phyloP scores from a whole-genome alignment of 2,329 filamentous ascomycete species.

The Verticillium nubilum region DNA sequence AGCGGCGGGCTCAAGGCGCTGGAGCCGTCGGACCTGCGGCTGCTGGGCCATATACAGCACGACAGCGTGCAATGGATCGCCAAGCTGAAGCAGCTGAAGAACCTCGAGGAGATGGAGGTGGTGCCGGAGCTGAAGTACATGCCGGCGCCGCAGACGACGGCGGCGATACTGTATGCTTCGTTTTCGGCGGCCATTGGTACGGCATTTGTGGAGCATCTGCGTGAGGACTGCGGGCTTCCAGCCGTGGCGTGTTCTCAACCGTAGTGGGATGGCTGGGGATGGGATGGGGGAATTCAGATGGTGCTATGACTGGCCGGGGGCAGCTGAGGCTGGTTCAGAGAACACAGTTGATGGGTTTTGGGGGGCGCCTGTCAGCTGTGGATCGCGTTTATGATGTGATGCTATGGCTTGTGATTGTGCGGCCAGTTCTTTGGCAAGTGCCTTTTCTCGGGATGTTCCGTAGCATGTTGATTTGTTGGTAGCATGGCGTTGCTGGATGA shows the following conservation, averaged over 20 bases:
- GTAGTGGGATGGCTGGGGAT: neutral
- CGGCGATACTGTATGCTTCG: constrained; percentile 52
- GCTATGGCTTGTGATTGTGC: neutral
- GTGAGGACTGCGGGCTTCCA: constrained; percentile 15
- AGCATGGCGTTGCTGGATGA: neutral
- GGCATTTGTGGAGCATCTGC: constrained; percentile 48
- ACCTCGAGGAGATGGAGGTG: constrained; percentile 45
- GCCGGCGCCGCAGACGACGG: constrained; percentile 44
- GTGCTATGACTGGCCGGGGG: no score
- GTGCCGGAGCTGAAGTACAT: constrained; percentile 48
- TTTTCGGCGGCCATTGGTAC: constrained; percentile 55
- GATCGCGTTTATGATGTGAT: neutral
- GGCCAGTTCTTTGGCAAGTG: neutral
- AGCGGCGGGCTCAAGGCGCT: constrained; percentile 41
- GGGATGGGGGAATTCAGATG: no score
- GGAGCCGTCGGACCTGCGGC: constrained; percentile 38
- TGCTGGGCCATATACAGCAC: constrained; percentile 36
- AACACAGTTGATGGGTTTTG: neutral
- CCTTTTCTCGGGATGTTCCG: neutral
- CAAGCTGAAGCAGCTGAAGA: constrained; percentile 44
- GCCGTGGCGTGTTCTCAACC: neutral
- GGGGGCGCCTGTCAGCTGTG: neutral
- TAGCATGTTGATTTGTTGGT: neutral
- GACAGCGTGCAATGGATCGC: constrained; percentile 53
- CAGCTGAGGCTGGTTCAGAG: neutral